These are phyloP conservation scores for Neurospora crassa DNA, from an alignment of 2,329 filamentous ascomycete species.

Conservation along the genomic window DNA sequence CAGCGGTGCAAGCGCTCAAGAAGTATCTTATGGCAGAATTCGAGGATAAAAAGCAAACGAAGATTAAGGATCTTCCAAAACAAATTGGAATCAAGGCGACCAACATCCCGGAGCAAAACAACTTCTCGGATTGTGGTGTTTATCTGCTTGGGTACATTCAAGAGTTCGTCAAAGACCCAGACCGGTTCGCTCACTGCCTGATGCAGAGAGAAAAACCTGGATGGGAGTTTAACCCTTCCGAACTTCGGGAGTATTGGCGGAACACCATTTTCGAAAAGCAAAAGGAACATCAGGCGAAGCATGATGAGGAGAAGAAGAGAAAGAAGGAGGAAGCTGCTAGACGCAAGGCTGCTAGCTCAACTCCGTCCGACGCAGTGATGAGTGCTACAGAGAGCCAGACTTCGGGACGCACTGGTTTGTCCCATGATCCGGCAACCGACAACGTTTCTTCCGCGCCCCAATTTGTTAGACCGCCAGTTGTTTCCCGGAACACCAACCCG, in stretches of 20 bases:
- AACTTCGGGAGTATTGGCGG: constrained; percentile 57
- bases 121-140: constrained; percentile 82
- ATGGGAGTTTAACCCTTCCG: constrained; percentile 46
- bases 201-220: constrained; percentile 45
- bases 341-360: not conserved
- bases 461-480: not conserved
- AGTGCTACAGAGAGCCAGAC: not conserved
- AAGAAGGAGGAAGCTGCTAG: constrained; percentile 23
- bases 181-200: constrained; percentile 57
- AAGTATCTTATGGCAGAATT: constrained; percentile 72
- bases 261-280: constrained; percentile 56
- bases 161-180: constrained; percentile 68
- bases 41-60: constrained; percentile 43
- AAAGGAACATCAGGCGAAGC: constrained; percentile 40
- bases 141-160: constrained; percentile 79
- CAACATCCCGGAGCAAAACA: constrained; percentile 68
- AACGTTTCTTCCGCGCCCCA: not conserved
- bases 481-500: not conserved
- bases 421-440: not conserved
- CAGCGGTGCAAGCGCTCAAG: constrained; percentile 59
- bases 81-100: constrained; percentile 55
- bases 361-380: not conserved
- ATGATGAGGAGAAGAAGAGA: constrained; percentile 27
- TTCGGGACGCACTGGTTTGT: not conserved
- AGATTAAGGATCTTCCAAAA: constrained; percentile 25